phyloP scores from a whole-genome alignment of 2,329 filamentous ascomycete genomes.

The Colletotrichum endophyticum region DNA sequence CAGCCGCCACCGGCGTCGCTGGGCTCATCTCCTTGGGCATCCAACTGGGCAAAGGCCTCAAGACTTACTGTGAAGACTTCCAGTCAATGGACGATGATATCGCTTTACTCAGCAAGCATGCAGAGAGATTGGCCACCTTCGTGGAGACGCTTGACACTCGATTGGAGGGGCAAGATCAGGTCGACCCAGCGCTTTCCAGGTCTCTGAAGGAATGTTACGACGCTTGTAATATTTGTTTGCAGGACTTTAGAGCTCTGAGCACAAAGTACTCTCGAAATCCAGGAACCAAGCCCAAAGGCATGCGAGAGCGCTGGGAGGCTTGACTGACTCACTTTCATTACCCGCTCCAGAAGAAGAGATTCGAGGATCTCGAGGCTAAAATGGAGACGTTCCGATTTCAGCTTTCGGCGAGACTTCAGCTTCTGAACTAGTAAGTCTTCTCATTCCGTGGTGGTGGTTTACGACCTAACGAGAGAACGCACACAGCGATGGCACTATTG shows the following conservation, averaged over 20 bases:
- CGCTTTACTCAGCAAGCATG: not conserved
- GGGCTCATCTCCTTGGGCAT: not conserved
- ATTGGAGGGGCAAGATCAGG: not conserved
- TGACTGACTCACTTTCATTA: not conserved
- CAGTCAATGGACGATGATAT: not conserved
- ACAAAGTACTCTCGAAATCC: not conserved
- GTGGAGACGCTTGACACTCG: not conserved
- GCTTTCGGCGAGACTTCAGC: not conserved
- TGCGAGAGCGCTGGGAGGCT: not conserved
- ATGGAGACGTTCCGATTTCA: not conserved
- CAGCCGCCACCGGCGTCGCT: not conserved
- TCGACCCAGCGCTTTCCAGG: not conserved
- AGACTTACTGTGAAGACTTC: not conserved
- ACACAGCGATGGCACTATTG: not conserved
- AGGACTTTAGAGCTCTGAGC: not conserved
- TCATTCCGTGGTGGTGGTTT: not conserved
- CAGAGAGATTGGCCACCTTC: not conserved
- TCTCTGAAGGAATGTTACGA: not conserved
- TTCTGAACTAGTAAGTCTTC: not conserved
- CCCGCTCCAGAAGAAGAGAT: not conserved
- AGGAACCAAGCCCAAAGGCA: not conserved
- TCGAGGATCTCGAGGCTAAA: fast-evolving
- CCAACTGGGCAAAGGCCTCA: not conserved
- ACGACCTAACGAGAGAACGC: fast-evolving
- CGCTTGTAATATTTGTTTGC: not conserved